These are phyloP conservation scores for Forsythia viridissima DNA, from an alignment of 257 asterid species.

Conservation along the genomic window DNA sequence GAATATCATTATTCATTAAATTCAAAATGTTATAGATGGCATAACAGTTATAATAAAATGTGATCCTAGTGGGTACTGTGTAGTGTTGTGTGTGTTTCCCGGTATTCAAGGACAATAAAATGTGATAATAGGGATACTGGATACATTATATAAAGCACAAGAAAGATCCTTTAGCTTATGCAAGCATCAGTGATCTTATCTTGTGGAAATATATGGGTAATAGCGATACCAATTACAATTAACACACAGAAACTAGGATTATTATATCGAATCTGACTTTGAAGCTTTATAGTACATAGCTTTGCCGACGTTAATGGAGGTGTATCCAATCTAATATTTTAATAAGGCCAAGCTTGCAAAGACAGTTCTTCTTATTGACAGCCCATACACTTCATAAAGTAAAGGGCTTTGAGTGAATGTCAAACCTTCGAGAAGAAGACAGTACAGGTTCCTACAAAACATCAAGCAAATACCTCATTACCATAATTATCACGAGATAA, in stretches of 20 bases:
- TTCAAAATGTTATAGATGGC: too few relatives aligned
- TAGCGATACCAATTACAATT: not conserved
- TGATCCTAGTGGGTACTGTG: too few relatives aligned
- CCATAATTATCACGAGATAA: not conserved
- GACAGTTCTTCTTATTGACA: constrained; percentile 2
- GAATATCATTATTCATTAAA: too few relatives aligned
- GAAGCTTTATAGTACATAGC: constrained; percentile 10
- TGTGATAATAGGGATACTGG: not conserved
- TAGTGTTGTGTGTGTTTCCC: not conserved
- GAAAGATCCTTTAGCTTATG: not conserved
- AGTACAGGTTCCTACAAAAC: constrained; percentile 69
- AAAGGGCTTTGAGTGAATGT: constrained; percentile 55
- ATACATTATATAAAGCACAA: not conserved
- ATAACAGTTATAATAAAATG: too few relatives aligned
- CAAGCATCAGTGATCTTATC: not conserved
- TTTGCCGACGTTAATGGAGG: not conserved
- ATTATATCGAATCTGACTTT: not conserved
- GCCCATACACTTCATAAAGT: constrained; percentile 31
- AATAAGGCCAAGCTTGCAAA: constrained; percentile 7
- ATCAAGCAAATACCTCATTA: constrained; percentile 20
- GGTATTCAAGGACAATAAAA: not conserved
- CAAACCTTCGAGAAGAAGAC: constrained; percentile 63
- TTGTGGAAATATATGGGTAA: not conserved
- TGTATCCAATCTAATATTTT: not conserved
- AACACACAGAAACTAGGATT: constrained; percentile 9